These are phyloP conservation scores for Chamaecrista fasciculata DNA, from an alignment of 306 rosid species.

Conservation along the genomic window DNA sequence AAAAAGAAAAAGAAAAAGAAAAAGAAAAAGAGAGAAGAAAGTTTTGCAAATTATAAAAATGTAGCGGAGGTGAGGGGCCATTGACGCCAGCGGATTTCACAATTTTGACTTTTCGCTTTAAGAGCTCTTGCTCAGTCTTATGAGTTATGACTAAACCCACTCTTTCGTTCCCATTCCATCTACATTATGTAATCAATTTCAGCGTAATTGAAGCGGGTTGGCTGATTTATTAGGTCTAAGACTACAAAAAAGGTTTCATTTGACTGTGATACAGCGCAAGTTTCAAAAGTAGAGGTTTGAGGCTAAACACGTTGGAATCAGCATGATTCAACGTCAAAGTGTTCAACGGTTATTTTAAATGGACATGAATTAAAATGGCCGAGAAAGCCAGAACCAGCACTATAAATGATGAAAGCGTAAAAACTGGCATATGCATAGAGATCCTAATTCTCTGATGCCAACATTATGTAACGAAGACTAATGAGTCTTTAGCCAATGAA, in stretches of 20 bases:
- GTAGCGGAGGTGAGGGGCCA: background rate
- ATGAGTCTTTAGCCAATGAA: too few species aligned
- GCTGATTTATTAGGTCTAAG: background rate
- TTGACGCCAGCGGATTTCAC: background rate
- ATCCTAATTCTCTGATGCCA: background rate
- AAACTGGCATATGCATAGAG: background rate
- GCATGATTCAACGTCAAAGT: background rate
- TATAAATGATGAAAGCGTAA: background rate
- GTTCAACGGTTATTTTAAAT: background rate
- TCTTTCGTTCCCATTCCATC: background rate
- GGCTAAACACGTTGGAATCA: slow-evolving; percentile 2
- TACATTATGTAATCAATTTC: background rate
- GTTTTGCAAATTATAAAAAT: background rate
- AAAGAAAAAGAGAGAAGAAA: too few species aligned
- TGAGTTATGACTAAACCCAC: background rate
- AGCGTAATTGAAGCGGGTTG: background rate
- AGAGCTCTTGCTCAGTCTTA: background rate
- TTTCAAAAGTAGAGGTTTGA: background rate
- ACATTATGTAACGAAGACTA: too few species aligned
- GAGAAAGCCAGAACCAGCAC: background rate
- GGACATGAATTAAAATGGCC: background rate
- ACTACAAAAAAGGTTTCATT: background rate
- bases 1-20: too few species aligned
- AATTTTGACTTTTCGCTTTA: background rate
- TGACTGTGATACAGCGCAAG: background rate